phyloP scores from a whole-genome alignment of 2,329 filamentous ascomycete species.

The Juglanconis oblonga region DNA sequence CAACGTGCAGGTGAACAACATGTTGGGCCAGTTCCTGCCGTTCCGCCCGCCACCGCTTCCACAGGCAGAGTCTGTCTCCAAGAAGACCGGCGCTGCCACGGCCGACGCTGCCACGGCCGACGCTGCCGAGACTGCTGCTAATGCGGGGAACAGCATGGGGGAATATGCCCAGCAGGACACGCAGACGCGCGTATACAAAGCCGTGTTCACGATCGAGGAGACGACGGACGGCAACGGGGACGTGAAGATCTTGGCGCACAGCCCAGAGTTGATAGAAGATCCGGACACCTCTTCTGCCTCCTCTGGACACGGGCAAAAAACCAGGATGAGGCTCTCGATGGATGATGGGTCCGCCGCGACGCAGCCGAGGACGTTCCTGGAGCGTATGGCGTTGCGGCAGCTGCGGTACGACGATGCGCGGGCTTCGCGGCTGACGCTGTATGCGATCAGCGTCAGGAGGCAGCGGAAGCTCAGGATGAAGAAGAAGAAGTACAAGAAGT shows the following conservation, averaged over 20 bases:
- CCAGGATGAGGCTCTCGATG: not conserved
- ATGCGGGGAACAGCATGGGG: conserved; percentile 20
- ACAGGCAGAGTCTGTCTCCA: conserved; percentile 47
- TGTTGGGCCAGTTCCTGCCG: conserved; percentile 69
- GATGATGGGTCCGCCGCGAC: not conserved
- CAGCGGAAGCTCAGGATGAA: conserved; percentile 98
- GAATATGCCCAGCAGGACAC: conserved; percentile 40
- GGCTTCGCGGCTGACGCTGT: conserved; percentile 55
- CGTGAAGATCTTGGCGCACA: conserved; percentile 59
- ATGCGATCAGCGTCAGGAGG: conserved; percentile 85
- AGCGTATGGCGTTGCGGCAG: conserved; percentile 67
- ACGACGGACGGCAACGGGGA: conserved; percentile 58
- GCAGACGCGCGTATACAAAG: conserved; percentile 58
- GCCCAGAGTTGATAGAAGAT: conserved; percentile 54
- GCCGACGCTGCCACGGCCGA: conserved; percentile 26
- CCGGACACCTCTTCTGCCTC: conserved; percentile 25
- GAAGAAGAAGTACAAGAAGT: conserved; percentile 99
- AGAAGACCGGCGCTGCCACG: conserved; percentile 28
- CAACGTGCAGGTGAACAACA: conserved; percentile 64
- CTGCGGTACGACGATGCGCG: conserved; percentile 55
- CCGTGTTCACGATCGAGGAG: conserved; percentile 66
- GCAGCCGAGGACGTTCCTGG: conserved; percentile 57
- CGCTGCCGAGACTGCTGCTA: conserved; percentile 24
- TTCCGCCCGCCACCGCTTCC: conserved; percentile 85
- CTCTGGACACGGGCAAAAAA: not conserved